These are phyloP conservation scores for Magnusiomyces magnusii DNA, from an alignment of 1,139 yeast species.

Conservation along the genomic window DNA sequence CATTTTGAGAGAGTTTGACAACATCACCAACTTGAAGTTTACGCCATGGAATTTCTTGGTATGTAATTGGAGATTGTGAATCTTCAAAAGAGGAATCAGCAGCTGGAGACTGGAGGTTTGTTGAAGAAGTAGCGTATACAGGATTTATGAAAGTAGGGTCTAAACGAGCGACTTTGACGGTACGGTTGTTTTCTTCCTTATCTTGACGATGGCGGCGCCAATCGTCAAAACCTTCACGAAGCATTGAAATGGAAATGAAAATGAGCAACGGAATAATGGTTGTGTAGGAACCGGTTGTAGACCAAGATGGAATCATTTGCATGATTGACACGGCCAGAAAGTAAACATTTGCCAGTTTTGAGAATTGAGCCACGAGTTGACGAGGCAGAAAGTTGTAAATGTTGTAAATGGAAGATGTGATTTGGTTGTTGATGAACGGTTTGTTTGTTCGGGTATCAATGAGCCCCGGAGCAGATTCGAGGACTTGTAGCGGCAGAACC, in stretches of 20 bases:
- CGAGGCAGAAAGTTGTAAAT: constrained; percentile 77
- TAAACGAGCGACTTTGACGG: constrained; percentile 36
- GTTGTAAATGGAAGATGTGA: constrained; percentile 85
- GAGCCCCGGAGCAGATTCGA: constrained; percentile 26
- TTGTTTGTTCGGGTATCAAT: constrained; percentile 62
- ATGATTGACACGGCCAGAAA: constrained; percentile 81
- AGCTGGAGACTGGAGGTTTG: background rate
- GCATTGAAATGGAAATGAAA: constrained; percentile 84
- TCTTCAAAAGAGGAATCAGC: background rate
- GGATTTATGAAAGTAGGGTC: background rate
- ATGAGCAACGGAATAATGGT: constrained; percentile 83
- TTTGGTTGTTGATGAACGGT: constrained; percentile 58
- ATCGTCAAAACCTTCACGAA: constrained; percentile 92
- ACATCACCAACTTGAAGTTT: constrained; percentile 80
- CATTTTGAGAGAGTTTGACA: constrained; percentile 63
- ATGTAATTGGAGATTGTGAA: constrained; percentile 25
- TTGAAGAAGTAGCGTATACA: background rate
- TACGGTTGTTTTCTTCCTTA: constrained; percentile 69
- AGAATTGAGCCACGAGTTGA: constrained; percentile 83
- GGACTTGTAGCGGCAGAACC: constrained; percentile 51
- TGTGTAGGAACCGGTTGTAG: constrained; percentile 94
- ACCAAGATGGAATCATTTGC: constrained; percentile 97
- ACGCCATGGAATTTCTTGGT: constrained; percentile 52
- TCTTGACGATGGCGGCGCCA: constrained; percentile 82
- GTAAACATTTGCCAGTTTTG: constrained; percentile 81